These are phyloP conservation scores for Oehlia diaphana DNA, from an alignment of 192 early-diverging fungal genomes.

Conservation along the genomic window DNA sequence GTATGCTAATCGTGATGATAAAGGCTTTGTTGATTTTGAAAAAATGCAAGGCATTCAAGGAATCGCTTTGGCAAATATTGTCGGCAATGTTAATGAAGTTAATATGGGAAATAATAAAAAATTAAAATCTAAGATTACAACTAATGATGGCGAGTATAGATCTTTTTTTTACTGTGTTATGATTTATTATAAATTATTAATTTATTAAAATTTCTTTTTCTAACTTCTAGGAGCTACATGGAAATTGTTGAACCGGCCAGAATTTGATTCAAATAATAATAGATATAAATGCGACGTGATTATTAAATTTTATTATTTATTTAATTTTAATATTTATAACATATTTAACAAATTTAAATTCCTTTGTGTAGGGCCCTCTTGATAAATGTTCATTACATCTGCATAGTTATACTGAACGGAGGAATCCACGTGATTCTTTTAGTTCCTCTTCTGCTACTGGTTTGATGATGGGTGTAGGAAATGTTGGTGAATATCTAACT, in stretches of 20 bases:
- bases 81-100: conserved; percentile 69
- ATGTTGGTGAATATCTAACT: conserved; percentile 71
- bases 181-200: background rate
- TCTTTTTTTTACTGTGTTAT: background rate
- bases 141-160: conserved; percentile 71
- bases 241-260: background rate
- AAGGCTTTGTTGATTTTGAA: conserved; percentile 86
- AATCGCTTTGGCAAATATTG: conserved; percentile 84
- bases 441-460: conserved; percentile 80
- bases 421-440: conserved; percentile 74
- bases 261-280: background rate
- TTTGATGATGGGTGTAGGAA: conserved; percentile 90
- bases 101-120: conserved; percentile 61
- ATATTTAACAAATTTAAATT: background rate
- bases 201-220: background rate
- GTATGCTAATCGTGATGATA: conserved; percentile 75
- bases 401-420: conserved; percentile 86
- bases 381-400: conserved; percentile 70
- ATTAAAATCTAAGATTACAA: conserved; percentile 76
- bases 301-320: background rate
- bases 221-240: background rate
- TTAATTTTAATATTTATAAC: background rate
- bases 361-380: conserved; percentile 13
- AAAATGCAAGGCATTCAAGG: conserved; percentile 85
- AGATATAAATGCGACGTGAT: background rate